A percentile compares a stretch with the other conserved stretches of the same genome.
These are phyloP conservation scores for Jaltomata sinuosa DNA, from an alignment of 257 asterid genomes.

Conservation along the genomic window DNA sequence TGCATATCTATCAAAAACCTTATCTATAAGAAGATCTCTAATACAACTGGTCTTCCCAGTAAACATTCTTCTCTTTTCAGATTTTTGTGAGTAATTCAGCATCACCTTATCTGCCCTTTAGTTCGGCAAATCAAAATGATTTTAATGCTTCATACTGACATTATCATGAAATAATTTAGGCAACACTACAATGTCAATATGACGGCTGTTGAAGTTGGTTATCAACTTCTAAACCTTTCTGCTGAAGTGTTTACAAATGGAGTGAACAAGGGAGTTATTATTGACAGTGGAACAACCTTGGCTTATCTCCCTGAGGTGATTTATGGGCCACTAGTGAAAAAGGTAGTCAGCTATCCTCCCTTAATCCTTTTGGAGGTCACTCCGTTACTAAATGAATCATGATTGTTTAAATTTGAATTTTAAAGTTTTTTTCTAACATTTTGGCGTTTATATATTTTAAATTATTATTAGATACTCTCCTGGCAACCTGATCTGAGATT, in stretches of 20 bases:
- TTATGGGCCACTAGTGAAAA: conserved; percentile 62
- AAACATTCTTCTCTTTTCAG: background rate
- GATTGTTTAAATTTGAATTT: background rate
- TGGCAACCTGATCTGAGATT: conserved; percentile 77
- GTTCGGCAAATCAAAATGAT: background rate
- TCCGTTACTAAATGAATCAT: background rate
- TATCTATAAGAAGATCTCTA: background rate
- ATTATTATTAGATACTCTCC: conserved; percentile 60
- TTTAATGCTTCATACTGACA: background rate
- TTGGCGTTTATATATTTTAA: background rate
- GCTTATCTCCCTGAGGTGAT: conserved; percentile 89
- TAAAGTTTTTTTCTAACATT: background rate
- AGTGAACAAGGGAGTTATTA: conserved; percentile 73
- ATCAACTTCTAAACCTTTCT: conserved; percentile 54
- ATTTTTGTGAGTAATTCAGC: background rate
- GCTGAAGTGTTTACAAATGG: conserved; percentile 42
- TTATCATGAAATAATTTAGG: conserved; percentile 33
- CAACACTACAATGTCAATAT: conserved; percentile 96
- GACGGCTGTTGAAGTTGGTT: conserved; percentile 85
- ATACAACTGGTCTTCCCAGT: background rate
- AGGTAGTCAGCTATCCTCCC: conserved; percentile 21
- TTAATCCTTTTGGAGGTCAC: background rate
- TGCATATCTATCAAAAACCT: background rate
- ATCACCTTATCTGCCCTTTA: background rate
- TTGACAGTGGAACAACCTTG: conserved; percentile 97